These are phyloP conservation scores for Agrocybe praecox DNA, from an alignment of 768 basidiomycete genomes.

Conservation along the genomic window DNA sequence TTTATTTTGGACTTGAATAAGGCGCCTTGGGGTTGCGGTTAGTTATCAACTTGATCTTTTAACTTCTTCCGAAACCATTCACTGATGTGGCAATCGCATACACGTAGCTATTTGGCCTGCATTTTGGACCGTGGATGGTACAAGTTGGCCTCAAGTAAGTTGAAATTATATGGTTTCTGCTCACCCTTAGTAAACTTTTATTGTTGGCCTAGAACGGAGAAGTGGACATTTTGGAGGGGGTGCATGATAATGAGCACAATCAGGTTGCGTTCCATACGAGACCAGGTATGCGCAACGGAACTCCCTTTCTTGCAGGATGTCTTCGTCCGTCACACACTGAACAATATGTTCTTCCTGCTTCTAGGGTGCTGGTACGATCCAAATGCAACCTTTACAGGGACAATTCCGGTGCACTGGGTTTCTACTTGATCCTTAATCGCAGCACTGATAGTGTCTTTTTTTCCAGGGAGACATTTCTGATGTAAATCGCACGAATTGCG, in stretches of 20 bases:
- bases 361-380: slow-evolving; percentile 26
- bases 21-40: slow-evolving; percentile 92
- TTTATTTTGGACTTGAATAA: slow-evolving; percentile 84
- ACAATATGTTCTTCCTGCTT: no score
- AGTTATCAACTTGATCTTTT: slow-evolving; percentile 20
- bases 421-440: neutral
- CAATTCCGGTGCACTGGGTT: slow-evolving; percentile 16
- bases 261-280: slow-evolving; percentile 82
- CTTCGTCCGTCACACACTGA: no score
- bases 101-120: slow-evolving; percentile 77
- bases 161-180: neutral
- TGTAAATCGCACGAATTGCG: slow-evolving; percentile 52
- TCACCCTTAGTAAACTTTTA: slow-evolving; percentile 12
- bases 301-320: no score
- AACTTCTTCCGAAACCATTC: no score
- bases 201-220: slow-evolving; percentile 67
- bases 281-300: slow-evolving; percentile 11
- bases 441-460: neutral
- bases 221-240: slow-evolving; percentile 85
- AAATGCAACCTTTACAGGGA: slow-evolving; percentile 24
- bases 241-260: slow-evolving; percentile 83
- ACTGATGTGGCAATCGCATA: no score
- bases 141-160: slow-evolving; percentile 66
- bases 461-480: slow-evolving; percentile 45
- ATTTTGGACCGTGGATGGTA: slow-evolving; percentile 69